phyloP scores from a whole-genome alignment of 345 rosid species.

The Brassica cretica region DNA sequence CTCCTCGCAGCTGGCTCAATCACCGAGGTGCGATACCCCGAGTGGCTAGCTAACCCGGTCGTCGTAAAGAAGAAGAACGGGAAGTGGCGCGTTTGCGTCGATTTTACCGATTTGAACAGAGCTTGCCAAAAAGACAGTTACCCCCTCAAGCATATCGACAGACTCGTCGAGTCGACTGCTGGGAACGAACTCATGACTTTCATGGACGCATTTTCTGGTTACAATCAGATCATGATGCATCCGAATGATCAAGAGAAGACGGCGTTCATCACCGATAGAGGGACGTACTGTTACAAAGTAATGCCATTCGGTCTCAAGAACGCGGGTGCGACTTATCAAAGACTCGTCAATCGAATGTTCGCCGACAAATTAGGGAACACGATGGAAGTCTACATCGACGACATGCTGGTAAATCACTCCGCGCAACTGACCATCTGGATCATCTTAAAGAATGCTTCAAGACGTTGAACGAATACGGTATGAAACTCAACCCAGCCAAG shows the following conservation, averaged over 20 bases:
- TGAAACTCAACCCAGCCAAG: not conserved
- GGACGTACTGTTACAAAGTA: not conserved
- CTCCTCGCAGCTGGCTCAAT: not conserved
- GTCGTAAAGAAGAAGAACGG: not conserved
- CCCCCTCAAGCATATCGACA: not conserved
- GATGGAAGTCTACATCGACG: not conserved
- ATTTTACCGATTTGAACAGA: not conserved
- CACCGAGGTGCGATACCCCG: not conserved
- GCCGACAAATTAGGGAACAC: not conserved
- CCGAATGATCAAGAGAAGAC: not conserved
- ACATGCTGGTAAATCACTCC: not conserved
- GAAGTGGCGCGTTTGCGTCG: not conserved
- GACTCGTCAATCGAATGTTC: no score
- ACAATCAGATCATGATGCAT: not conserved
- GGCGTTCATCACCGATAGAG: not conserved
- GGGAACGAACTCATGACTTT: not conserved
- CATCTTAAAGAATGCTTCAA: no score
- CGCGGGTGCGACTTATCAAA: not conserved
- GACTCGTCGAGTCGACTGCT: not conserved
- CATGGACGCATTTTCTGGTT: not conserved
- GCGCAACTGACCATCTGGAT: not conserved
- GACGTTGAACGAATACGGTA: not conserved
- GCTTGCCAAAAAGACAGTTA: not conserved
- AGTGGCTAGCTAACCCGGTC: not conserved
- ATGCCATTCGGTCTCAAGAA: not conserved